Evolutionary conservation across 1,284 basidiomycete genomes (phyloP), one percentile per base, ranked within the genome.

Genomic region (Flammula alnicola): DNA sequence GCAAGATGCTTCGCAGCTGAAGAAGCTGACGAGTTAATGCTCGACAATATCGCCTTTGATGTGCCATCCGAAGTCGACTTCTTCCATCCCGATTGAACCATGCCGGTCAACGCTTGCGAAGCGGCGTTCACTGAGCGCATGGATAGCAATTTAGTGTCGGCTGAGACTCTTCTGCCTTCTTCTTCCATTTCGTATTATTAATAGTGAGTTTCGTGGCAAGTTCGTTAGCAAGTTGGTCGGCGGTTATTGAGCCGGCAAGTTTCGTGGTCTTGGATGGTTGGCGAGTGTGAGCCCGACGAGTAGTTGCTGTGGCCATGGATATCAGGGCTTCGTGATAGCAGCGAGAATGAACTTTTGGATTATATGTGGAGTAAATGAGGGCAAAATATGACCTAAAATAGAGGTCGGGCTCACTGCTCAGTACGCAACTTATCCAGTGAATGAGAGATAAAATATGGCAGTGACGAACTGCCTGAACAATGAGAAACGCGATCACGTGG

Each of bases 111-210:
- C 0, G 66, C 68, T 55, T 86, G 84, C 4, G 85, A 80, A 0
- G 80, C 76, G 1, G 72, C 48, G 53, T 90, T 91, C 7, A 89
- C 77, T 1, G 71, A 65, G 20, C 76, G 76, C 86, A 89, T 89
- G 1, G 57, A 23, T 11, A 36, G 50, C 5, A 65, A 27, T 6
- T 54, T 62, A 46, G 52, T 36, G 27, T 63, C 57, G 11, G 57
- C 56, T 23, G 51, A n/a, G 37, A 46, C 17, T 49, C 49, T 16
- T 45, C 38, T 2, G 58, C 61, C 51, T 67, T 72, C 35, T 59
- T 52, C 55, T 72, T 73, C 27, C 66, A 65, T 51, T 68, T 70
- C 25, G 25, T 53, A 49, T 65, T 62, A 8, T 61, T 58, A 29
- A 75, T 58, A 5, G 53, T 64, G 19, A 75, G 61, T 37, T 60